phyloP scores from a whole-genome alignment of 805 yeast species.

The Starmerella sp. region DNA sequence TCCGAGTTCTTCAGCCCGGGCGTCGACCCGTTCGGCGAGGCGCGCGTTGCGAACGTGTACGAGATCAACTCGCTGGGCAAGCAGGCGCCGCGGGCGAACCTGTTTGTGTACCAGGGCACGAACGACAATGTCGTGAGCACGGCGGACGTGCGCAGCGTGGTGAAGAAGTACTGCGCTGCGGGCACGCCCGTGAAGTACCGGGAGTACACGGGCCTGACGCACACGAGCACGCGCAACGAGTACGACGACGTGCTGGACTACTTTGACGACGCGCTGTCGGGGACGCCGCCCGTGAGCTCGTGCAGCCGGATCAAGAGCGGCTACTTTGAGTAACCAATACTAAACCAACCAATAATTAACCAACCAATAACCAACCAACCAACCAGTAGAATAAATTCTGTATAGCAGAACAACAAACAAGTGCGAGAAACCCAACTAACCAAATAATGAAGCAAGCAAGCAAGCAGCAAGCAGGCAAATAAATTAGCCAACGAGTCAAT shows the following conservation, averaged over 20 bases:
- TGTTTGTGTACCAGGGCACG: slow-evolving; percentile 25
- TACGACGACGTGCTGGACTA: slow-evolving; percentile 10
- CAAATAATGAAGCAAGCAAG: too few species aligned
- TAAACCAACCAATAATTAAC: too few species aligned
- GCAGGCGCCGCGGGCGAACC: slow-evolving; percentile 19
- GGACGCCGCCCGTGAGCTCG: slow-evolving; percentile 2
- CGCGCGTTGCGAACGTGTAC: slow-evolving; percentile 13
- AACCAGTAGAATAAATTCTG: too few species aligned
- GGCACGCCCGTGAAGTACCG: slow-evolving; percentile 22
- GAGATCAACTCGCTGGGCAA: slow-evolving; percentile 21
- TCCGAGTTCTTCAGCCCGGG: slow-evolving; percentile 17
- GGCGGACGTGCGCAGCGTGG: slow-evolving; percentile 14
- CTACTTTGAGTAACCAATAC: background rate
- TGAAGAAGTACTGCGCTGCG: slow-evolving; percentile 20
- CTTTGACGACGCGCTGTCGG: slow-evolving; percentile 6
- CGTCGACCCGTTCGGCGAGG: slow-evolving; percentile 12
- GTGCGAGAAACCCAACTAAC: too few species aligned
- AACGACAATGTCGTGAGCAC: slow-evolving; percentile 22
- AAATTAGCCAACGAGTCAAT: too few species aligned
- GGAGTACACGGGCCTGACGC: slow-evolving; percentile 15
- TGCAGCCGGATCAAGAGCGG: slow-evolving; percentile 4
- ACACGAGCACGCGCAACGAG: slow-evolving; percentile 5
- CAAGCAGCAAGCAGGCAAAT: too few species aligned
- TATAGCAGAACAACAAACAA: too few species aligned
- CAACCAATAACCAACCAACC: too few species aligned